Evolutionary conservation across 1,284 basidiomycete species (phyloP), one percentile per base, ranked within the genome.

Genomic region (Pseudozyma hubeiensis): DNA sequence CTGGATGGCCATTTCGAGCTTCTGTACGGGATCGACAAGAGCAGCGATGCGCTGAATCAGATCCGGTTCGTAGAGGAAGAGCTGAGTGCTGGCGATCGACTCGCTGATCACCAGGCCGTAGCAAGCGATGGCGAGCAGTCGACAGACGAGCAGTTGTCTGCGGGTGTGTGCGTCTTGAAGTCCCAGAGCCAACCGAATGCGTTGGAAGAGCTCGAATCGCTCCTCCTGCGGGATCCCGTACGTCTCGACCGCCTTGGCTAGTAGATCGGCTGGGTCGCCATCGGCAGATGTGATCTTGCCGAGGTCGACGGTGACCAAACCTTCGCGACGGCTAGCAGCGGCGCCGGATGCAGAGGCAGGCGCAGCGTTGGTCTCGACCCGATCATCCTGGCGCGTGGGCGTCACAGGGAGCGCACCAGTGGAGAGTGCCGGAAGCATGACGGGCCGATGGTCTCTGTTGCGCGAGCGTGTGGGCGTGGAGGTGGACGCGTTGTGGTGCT

Each of bases 61-160:
- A 78, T 96, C 93, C 16, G 96, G 95, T 85, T 99, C 96, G 82
- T 94, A 96, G 19, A 97, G 88, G 86, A 98, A 97, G 47, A 98
- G 88, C 13, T 91, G 90, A 2, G 91, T 90, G 61, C 90, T 88
- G 5, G 92, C 92, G 80, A 90, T 89, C 33, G 88, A 88, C 85
- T 99, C 96, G 56, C 58, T 50, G 33, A 73, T 75, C 33, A 67
- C 72, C 31, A 81, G 81, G 4, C 78, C 71, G 65, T 87, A 97
- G 64, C 95, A 92, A 13, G 94, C 92, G 44, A 97, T 91, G 4
- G 96, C 90, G 37, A 97, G 87, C 30, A 99, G 88, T 49, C 96
- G 90, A 52, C 93, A 88, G 63, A 90, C 87, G 37, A 97, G 88
- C 46, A 98, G 88, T 84, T 94, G 92, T 83, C 91, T 90, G 49